phyloP scores from a whole-genome alignment of 805 yeast species.

The Wickerhamomyces bisporus region DNA sequence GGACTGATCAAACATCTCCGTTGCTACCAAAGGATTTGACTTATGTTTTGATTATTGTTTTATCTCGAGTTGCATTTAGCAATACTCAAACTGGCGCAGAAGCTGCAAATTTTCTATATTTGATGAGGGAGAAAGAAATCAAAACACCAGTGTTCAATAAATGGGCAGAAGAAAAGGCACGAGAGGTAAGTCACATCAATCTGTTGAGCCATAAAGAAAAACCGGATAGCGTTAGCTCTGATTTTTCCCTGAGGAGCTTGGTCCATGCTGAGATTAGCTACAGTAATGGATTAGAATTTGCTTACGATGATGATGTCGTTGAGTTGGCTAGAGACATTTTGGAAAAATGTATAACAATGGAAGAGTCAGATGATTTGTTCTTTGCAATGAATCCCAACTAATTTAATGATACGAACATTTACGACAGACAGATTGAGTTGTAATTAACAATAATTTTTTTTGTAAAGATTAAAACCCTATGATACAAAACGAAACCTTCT shows the following conservation, averaged over 20 bases:
- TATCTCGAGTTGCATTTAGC: slow-evolving; percentile 50
- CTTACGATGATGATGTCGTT: slow-evolving; percentile 56
- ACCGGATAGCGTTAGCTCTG: background rate
- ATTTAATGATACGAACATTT: background rate
- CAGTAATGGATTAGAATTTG: slow-evolving; percentile 57
- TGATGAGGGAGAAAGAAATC: slow-evolving; percentile 28
- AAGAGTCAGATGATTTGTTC: slow-evolving; percentile 74
- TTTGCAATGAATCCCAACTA: slow-evolving; percentile 41
- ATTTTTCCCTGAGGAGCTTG: slow-evolving; percentile 5
- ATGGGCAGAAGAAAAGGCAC: slow-evolving; percentile 37
- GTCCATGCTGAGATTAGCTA: slow-evolving; percentile 37
- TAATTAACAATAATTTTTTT: too few species aligned
- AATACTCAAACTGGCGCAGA: slow-evolving; percentile 35
- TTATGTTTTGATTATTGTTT: slow-evolving; percentile 42
- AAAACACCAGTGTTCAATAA: slow-evolving; percentile 34
- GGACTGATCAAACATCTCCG: slow-evolving; percentile 8
- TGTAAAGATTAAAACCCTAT: background rate
- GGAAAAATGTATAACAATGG: slow-evolving; percentile 63
- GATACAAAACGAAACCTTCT: too few species aligned
- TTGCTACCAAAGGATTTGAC: slow-evolving; percentile 28
- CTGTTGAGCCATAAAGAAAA: slow-evolving; percentile 18
- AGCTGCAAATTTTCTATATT: slow-evolving; percentile 32
- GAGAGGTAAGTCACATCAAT: slow-evolving; percentile 32
- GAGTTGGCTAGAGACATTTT: slow-evolving; percentile 68
- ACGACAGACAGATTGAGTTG: too few species aligned